phyloP scores from a whole-genome alignment of 208 protist genomes.

The Trypanosoma avium region DNA sequence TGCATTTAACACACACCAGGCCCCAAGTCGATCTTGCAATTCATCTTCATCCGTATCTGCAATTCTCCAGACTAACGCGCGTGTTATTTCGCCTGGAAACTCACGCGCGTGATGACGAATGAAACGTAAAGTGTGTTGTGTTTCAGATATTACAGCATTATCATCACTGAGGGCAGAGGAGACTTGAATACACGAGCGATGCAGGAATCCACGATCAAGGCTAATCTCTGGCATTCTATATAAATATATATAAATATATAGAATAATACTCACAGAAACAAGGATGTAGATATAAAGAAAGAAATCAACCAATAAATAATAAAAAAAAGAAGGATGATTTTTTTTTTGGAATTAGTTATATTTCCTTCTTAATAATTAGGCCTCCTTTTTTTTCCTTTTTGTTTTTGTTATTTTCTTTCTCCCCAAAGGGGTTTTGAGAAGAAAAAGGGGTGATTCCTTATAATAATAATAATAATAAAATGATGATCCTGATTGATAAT shows the following conservation, averaged over 20 bases:
- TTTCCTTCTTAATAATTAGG: no score
- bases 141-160: conserved; percentile 49
- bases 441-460: no score
- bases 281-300: not conserved
- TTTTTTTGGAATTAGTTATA: no score
- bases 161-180: conserved; percentile 56
- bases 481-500: no score
- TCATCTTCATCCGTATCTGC: conserved; percentile 61
- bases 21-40: conserved; percentile 62
- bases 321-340: no score
- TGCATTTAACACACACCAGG: conserved; percentile 68
- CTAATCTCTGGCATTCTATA: conserved; percentile 36
- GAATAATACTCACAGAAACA: not conserved
- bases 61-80: conserved; percentile 78
- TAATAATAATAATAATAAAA: no score
- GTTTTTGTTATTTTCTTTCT: no score
- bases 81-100: conserved; percentile 65
- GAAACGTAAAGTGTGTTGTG: conserved; percentile 61
- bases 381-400: no score
- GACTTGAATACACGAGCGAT: conserved; percentile 84
- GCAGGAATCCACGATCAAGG: conserved; percentile 63
- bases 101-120: conserved; percentile 57
- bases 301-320: not conserved
- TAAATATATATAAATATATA: not conserved
- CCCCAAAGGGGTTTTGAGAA: no score